Evolutionary conservation across 2,329 filamentous ascomycete genomes (phyloP), one percentile per base, ranked within the genome.

Genomic region (Phialophora expanda): DNA sequence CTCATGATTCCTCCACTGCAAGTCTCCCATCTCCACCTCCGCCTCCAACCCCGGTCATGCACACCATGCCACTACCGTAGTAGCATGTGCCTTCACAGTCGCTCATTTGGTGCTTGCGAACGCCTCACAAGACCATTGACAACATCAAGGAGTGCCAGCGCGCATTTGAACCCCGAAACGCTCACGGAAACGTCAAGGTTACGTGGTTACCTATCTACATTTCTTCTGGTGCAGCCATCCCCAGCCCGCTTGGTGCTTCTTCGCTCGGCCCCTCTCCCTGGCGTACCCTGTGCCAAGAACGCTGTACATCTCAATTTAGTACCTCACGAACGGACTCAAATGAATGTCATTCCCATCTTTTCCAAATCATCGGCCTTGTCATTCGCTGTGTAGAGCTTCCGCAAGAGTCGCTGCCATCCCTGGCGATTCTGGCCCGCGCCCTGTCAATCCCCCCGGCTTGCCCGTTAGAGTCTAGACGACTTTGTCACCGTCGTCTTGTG

Each of bases 21-120:
- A 48, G 34, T 51, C 48, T 51, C 38, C n/a, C 46, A n/a, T 50
- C 44, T 60, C 44, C 61, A 64, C 65, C 38, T 59, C 50, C 53
- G 30, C 62, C 61, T 60, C 38, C 64, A 51, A 56, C 56, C 65
- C 62, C 28, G 53, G 50, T 57, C 65, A 54, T 61, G 44, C 56
- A 54, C 30, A 41, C 56, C 32, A 24, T 61, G 56, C 38, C 56
- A 61, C 56, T 55, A 38, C 53, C 8, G 58, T 44, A 61, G 38
- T 63, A 32, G 58, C 66, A 65, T 65, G 66, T 68, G 66, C 58
- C 62, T 51, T 56, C 46, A 60, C 55, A 7, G 28, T 55, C 48
- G 24, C 46, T 61, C 57, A 56, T 65, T 61, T 62, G 63, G 44
- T 51, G 30, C 57, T 48, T 55, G 38, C 51, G 11, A 44, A 62